Conservation (phyloP, 2,329 filamentous ascomycete genomes). For the Colletotrichum eremochloae region DNA sequence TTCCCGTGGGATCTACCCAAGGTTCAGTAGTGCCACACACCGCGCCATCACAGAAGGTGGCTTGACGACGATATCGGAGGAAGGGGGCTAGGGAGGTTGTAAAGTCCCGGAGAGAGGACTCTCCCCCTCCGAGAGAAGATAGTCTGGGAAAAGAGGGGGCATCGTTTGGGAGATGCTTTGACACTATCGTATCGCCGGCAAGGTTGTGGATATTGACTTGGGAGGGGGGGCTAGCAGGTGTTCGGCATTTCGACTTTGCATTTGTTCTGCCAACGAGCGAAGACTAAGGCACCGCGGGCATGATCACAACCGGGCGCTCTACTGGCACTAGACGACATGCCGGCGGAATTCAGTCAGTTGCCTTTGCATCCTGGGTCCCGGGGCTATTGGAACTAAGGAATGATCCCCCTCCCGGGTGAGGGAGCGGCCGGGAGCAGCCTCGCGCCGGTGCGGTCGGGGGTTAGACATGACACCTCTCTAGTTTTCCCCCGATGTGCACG, state of each 20-base stretch:
- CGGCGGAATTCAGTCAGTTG: neutral
- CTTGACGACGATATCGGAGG: neutral
- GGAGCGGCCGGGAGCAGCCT: conserved; percentile 32
- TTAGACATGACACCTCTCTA: too few relatives aligned
- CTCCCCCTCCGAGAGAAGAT: neutral
- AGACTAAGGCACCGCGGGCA: neutral
- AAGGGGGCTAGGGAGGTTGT: too few relatives aligned
- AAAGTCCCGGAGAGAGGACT: neutral
- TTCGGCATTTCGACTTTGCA: neutral
- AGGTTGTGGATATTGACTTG: neutral
- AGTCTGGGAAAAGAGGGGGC: too few relatives aligned
- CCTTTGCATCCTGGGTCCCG: neutral
- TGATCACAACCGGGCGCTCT: neutral
- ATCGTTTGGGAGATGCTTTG: neutral
- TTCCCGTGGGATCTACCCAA: neutral
- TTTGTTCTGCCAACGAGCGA: neutral
- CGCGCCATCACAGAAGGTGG: neutral
- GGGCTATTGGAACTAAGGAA: conserved; percentile 19
- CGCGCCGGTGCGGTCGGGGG: conserved; percentile 11
- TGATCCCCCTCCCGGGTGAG: neutral
- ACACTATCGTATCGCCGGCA: neutral
- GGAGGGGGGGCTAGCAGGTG: neutral
- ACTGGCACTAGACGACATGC: neutral
- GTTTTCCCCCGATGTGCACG: conserved; percentile 3
- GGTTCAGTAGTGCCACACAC: neutral